These are phyloP conservation scores for Penicillium sp. DNA, from an alignment of 2,329 filamentous ascomycete genomes.

Conservation along the genomic window DNA sequence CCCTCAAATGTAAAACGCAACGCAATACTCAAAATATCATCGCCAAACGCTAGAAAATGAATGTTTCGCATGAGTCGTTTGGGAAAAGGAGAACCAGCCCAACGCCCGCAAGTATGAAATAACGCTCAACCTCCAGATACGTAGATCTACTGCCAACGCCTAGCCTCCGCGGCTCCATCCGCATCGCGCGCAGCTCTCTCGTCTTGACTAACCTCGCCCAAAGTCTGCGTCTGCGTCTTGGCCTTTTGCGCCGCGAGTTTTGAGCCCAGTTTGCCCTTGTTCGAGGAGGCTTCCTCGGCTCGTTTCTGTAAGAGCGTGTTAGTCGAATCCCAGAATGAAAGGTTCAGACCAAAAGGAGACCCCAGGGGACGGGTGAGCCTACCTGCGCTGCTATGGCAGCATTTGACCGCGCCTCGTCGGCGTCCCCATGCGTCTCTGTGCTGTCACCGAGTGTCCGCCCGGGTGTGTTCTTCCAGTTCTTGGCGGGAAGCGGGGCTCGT, in stretches of 20 bases:
- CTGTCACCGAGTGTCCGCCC: constrained; percentile 63
- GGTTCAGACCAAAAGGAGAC: constrained; percentile 11
- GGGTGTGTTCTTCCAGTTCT: constrained; percentile 47
- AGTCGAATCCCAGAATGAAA: not conserved
- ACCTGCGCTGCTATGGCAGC: constrained; percentile 86
- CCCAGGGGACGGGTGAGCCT: constrained; percentile 30
- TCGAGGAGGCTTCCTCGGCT: constrained; percentile 52
- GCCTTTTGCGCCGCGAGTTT: constrained; percentile 74
- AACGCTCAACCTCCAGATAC: not conserved
- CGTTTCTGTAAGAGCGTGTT: constrained; percentile 56
- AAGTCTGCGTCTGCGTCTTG: constrained; percentile 65
- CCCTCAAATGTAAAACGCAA: no score
- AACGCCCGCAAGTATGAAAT: not conserved
- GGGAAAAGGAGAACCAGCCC: not conserved
- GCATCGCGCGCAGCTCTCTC: constrained; percentile 66
- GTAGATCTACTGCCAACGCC: constrained; percentile 55
- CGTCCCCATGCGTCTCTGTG: constrained; percentile 18
- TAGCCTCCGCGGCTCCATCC: constrained; percentile 59
- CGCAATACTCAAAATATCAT: no score
- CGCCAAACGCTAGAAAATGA: no score
- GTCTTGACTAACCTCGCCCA: constrained; percentile 66
- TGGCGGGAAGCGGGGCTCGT: constrained; percentile 47
- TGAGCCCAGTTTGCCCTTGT: constrained; percentile 65
- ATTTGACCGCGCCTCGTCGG: constrained; percentile 62
- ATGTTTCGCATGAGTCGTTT: not conserved